Conservation (phyloP, 2,329 filamentous ascomycete genomes). For the Phyllosticta citrichinensis region DNA sequence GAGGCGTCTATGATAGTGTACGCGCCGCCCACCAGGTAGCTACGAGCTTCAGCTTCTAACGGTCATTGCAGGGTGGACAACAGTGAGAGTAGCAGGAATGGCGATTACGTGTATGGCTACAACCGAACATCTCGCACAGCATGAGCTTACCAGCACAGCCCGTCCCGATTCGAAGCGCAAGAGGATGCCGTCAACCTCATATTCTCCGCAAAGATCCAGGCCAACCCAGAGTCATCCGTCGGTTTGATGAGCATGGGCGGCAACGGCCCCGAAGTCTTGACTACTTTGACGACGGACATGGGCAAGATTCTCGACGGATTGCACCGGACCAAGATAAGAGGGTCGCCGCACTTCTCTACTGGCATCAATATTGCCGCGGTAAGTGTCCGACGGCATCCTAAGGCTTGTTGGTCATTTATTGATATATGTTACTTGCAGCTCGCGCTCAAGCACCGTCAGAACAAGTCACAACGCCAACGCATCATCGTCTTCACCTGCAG, state of each 20-base stretch:
- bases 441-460: conserved; percentile 93
- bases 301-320: conserved; percentile 90
- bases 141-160: conserved; percentile 39
- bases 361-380: conserved; percentile 93
- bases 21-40: conserved; percentile 13
- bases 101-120: conserved; percentile 60
- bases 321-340: conserved; percentile 89
- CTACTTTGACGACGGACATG: conserved; percentile 90
- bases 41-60: conserved; percentile 16
- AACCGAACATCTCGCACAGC: conserved; percentile 11
- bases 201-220: conserved; percentile 90
- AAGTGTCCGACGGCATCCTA: conserved; percentile 29
- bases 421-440: conserved; percentile 45
- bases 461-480: conserved; percentile 91
- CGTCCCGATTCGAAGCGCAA: conserved; percentile 93
- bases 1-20: conserved; percentile 97
- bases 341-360: conserved; percentile 77
- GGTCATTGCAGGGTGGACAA: conserved; percentile 66
- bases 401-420: not conserved
- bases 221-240: conserved; percentile 93
- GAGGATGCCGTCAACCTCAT: conserved; percentile 89
- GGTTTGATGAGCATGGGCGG: conserved; percentile 99
- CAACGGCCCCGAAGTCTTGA: conserved; percentile 92
- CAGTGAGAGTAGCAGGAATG: conserved; percentile 96
- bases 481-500: conserved; percentile 97